Evolutionary conservation across 2,329 filamentous ascomycete genomes (phyloP).

Genomic region (Whalleya microplaca): DNA sequence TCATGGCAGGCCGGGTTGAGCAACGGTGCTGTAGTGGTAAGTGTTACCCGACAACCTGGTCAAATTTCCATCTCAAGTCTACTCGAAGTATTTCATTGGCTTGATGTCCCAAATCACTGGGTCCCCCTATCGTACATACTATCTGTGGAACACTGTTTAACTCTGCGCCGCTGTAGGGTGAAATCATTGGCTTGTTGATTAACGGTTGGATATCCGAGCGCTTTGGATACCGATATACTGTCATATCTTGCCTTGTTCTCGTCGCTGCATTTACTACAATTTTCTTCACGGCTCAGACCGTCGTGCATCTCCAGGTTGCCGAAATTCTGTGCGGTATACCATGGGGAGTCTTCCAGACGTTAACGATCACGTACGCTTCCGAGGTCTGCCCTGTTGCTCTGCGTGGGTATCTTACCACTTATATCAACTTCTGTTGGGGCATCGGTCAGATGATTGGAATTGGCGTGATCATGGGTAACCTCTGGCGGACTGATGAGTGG

Average conservation of each 20-base stretch:
- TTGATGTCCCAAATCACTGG: not conserved
- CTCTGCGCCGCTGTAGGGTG: constrained; percentile 45
- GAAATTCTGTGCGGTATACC: constrained; percentile 67
- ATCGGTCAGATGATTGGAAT: constrained; percentile 75
- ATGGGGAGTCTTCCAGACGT: constrained; percentile 62
- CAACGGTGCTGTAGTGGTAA: constrained; percentile 47
- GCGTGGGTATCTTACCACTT: constrained; percentile 70
- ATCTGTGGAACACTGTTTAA: constrained; percentile 4
- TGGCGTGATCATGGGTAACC: constrained; percentile 72
- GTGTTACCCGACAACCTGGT: constrained; percentile 15
- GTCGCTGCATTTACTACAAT: constrained; percentile 63
- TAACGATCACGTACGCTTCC: constrained; percentile 68
- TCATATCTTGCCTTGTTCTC: constrained; percentile 60
- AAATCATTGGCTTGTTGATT: constrained; percentile 68
- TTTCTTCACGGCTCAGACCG: constrained; percentile 66
- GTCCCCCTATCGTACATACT: not conserved
- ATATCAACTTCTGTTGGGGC: constrained; percentile 79
- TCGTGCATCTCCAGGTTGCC: constrained; percentile 61
- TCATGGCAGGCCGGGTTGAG: constrained; percentile 66
- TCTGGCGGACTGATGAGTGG: constrained; percentile 68
- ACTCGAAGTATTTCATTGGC: constrained; percentile 2
- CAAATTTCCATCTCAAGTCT: not conserved
- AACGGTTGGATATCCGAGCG: constrained; percentile 69
- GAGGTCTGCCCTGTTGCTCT: constrained; percentile 75
- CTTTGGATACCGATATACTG: constrained; percentile 69